Conservation (phyloP, 352 stramenopile species). For the Pythium vanterpoolii region DNA sequence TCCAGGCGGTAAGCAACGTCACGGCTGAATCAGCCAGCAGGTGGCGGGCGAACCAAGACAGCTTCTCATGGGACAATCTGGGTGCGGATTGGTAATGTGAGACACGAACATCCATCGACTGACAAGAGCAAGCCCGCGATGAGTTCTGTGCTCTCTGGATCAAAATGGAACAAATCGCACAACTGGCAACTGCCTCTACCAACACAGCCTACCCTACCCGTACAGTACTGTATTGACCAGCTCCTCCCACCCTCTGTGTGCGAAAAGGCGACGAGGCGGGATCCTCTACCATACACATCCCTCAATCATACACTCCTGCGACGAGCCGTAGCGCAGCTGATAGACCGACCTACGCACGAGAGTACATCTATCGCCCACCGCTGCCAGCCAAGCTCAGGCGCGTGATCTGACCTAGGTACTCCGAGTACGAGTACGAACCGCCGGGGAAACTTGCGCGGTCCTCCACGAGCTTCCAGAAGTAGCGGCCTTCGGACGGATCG, state of each 20-base stretch:
- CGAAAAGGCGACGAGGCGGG: not conserved
- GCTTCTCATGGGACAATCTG: not conserved
- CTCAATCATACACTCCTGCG: no score
- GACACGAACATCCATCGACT: no score
- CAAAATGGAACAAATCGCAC: constrained; percentile 8
- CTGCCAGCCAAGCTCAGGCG: constrained; percentile 56
- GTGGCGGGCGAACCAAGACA: not conserved
- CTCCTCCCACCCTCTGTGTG: not conserved
- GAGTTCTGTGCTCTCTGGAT: not conserved
- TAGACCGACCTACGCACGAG: no score
- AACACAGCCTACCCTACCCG: not conserved
- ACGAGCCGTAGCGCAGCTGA: no score
- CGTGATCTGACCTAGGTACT: constrained; percentile 94
- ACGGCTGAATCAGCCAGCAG: no score
- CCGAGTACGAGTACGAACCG: constrained; percentile 96
- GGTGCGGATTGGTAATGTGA: not conserved
- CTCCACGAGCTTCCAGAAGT: constrained; percentile 98
- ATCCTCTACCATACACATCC: not conserved
- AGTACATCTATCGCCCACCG: constrained; percentile 56
- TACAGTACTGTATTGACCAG: no score
- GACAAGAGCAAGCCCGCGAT: no score
- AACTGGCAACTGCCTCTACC: constrained; percentile 19
- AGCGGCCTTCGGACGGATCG: constrained; percentile 91
- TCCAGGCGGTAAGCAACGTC: no score
- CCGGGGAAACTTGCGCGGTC: constrained; percentile 97